These are phyloP conservation scores for Cylindricascospora bacillispora DNA, from an alignment of 1,139 yeast genomes.

Conservation along the genomic window DNA sequence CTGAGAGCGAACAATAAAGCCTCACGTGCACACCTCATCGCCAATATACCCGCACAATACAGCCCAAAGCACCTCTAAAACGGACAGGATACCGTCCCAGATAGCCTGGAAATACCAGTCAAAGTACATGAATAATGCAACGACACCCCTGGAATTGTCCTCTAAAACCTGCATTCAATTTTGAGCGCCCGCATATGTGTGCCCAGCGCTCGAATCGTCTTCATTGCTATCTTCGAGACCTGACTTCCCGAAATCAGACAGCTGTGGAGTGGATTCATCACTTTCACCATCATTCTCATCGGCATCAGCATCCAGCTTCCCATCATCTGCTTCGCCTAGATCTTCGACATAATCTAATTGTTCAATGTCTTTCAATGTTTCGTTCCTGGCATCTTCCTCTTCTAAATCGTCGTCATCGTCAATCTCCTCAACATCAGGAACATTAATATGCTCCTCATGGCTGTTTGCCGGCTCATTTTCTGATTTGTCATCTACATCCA, in stretches of 20 bases:
- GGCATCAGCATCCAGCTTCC: neutral
- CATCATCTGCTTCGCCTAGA: slow-evolving; percentile 3
- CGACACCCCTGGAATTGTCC: too few relatives aligned
- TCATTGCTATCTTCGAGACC: neutral
- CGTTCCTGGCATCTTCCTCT: neutral
- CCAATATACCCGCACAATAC: too few relatives aligned
- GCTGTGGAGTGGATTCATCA: too few relatives aligned
- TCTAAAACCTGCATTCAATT: too few relatives aligned
- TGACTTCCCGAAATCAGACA: too few relatives aligned
- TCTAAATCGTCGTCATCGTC: slow-evolving; percentile 3
- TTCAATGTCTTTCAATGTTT: slow-evolving; percentile 6
- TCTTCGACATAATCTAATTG: slow-evolving; percentile 13
- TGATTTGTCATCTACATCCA: neutral
- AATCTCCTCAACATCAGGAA: neutral
- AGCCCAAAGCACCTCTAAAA: too few relatives aligned
- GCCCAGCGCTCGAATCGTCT: neutral
- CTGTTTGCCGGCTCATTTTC: neutral
- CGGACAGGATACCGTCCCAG: too few relatives aligned
- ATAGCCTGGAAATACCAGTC: too few relatives aligned
- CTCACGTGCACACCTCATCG: too few relatives aligned
- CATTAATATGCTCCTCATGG: neutral
- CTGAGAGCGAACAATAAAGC: too few relatives aligned
- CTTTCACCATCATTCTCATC: slow-evolving; percentile 1
- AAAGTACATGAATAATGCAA: too few relatives aligned
- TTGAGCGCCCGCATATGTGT: too few relatives aligned